Conservation (phyloP, 305 asterid species). For the Fraxinus sp. region DNA sequence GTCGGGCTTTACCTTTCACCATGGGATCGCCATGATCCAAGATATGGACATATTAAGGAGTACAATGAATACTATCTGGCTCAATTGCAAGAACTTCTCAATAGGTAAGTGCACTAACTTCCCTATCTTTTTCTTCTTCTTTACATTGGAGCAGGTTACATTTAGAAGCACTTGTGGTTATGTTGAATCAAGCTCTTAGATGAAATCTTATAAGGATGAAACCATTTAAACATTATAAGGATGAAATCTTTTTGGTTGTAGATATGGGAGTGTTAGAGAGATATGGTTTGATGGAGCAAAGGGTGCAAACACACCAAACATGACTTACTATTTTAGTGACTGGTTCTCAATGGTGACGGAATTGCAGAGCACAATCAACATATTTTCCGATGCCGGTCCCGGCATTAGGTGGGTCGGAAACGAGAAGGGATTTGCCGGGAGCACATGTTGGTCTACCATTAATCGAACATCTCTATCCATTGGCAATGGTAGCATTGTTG, state of each 20-base stretch:
- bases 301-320: conserved; percentile 69
- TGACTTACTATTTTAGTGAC: conserved; percentile 71
- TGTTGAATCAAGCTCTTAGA: background rate
- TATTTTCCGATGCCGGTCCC: conserved; percentile 95
- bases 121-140: background rate
- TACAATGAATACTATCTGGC: conserved; percentile 87
- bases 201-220: background rate
- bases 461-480: conserved; percentile 69
- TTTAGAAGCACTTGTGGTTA: background rate
- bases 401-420: conserved; percentile 87
- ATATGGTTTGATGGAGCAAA: conserved; percentile 98
- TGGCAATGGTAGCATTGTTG: conserved; percentile 54
- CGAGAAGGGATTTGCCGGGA: conserved; percentile 75
- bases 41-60: conserved; percentile 59
- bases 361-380: conserved; percentile 71
- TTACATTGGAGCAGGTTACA: background rate
- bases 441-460: conserved; percentile 88
- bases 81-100: conserved; percentile 84
- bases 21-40: conserved; percentile 83
- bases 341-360: conserved; percentile 93
- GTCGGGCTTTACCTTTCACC: conserved; percentile 86
- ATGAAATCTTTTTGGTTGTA: conserved; percentile 16
- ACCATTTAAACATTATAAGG: background rate
- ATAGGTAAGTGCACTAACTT: conserved; percentile 31
- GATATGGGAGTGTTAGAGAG: conserved; percentile 75